Evolutionary conservation across 1,139 yeast genomes (phyloP).

Genomic region (Suhomyces anneliseae): DNA sequence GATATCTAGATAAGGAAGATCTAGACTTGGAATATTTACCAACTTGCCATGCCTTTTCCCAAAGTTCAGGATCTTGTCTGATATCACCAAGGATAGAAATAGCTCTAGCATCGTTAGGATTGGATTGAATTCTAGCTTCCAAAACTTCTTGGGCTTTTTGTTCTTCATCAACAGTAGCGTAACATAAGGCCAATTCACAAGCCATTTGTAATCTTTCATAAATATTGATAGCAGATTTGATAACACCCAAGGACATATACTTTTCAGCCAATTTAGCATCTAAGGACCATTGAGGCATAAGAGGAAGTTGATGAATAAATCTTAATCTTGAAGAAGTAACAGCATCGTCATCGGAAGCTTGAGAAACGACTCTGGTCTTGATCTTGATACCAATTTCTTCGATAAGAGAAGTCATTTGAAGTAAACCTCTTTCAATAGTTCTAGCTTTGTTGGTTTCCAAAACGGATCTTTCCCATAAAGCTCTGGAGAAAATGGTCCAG

Average conservation of each 20-base stretch:
- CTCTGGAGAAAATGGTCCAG: constrained; percentile 80
- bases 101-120: constrained; percentile 82
- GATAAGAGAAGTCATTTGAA: constrained; percentile 89
- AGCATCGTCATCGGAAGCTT: constrained; percentile 33
- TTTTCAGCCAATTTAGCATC: constrained; percentile 84
- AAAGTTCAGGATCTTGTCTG: constrained; percentile 68
- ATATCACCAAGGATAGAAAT: constrained; percentile 86
- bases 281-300: constrained; percentile 83
- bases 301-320: constrained; percentile 72
- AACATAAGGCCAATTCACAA: constrained; percentile 87
- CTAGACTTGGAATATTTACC: constrained; percentile 86
- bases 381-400: constrained; percentile 83
- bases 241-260: constrained; percentile 81
- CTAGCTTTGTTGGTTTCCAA: constrained; percentile 79
- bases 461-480: constrained; percentile 87
- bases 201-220: constrained; percentile 76
- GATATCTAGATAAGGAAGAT: constrained; percentile 73
- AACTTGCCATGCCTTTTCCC: constrained; percentile 87
- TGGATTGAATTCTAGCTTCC: constrained; percentile 48
- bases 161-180: constrained; percentile 82
- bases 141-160: constrained; percentile 64
- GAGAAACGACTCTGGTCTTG: constrained; percentile 60
- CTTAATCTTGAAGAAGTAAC: constrained; percentile 56
- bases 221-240: constrained; percentile 86
- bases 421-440: constrained; percentile 89